These are phyloP conservation scores for Petrea volubilis DNA, from an alignment of 257 asterid genomes.

Conservation along the genomic window DNA sequence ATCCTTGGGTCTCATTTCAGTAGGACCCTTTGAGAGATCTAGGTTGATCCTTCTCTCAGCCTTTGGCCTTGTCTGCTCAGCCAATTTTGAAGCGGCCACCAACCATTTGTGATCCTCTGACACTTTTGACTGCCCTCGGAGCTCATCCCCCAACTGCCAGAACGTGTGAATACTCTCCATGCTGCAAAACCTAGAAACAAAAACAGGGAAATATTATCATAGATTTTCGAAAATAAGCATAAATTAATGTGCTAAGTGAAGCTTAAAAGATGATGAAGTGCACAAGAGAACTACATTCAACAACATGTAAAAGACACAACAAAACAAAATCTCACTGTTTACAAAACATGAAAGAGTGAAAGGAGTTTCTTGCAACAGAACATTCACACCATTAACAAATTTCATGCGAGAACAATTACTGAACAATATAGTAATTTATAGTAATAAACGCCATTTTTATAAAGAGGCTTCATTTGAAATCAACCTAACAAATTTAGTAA, in stretches of 20 bases:
- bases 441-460: not conserved
- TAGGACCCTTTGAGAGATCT: constrained; percentile 70
- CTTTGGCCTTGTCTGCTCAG: constrained; percentile 81
- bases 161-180: constrained; percentile 74
- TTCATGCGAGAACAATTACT: not conserved
- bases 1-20: constrained; percentile 65
- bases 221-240: constrained; percentile 3
- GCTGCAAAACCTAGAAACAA: constrained; percentile 32
- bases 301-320: not conserved
- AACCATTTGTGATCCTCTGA: constrained; percentile 91
- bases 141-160: constrained; percentile 95
- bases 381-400: not conserved
- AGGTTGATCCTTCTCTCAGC: constrained; percentile 76
- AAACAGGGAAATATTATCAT: not conserved
- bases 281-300: not conserved
- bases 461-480: not conserved
- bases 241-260: not conserved
- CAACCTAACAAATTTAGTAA: not conserved
- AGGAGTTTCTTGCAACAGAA: not conserved
- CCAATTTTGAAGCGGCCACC: constrained; percentile 80
- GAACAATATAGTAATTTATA: not conserved
- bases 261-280: not conserved
- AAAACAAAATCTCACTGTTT: not conserved
- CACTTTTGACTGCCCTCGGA: constrained; percentile 84
- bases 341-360: not conserved